A percentile compares a stretch with the other conserved stretches of the same genome.
Evolutionary conservation across 2,329 filamentous ascomycete genomes (phyloP).

Genomic region (Sclerotinia glacialis): DNA sequence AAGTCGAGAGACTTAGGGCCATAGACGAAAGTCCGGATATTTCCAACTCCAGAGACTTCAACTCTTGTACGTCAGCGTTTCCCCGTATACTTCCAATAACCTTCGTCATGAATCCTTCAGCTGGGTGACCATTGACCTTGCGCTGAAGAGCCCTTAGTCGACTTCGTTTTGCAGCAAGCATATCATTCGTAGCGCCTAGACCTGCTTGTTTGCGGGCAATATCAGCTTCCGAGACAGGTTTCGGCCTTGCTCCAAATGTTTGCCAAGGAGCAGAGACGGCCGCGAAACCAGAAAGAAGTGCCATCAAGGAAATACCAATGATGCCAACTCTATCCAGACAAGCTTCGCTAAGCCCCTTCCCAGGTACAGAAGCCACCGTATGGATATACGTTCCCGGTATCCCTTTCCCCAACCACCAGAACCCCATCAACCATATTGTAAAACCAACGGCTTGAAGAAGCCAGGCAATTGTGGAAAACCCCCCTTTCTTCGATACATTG

Average conservation of each 20-base stretch:
- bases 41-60: slow-evolving; percentile 65
- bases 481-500: slow-evolving; percentile 54
- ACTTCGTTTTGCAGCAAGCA: slow-evolving; percentile 73
- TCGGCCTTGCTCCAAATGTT: slow-evolving; percentile 65
- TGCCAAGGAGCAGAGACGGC: slow-evolving; percentile 88
- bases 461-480: slow-evolving; percentile 61
- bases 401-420: slow-evolving; percentile 72
- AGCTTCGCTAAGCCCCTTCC: slow-evolving; percentile 43
- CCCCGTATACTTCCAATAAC: slow-evolving; percentile 70
- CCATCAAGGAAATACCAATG: slow-evolving; percentile 83
- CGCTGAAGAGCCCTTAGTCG: slow-evolving; percentile 68
- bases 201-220: slow-evolving; percentile 75
- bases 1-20: slow-evolving; percentile 66
- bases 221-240: slow-evolving; percentile 69
- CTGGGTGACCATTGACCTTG: slow-evolving; percentile 50
- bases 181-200: slow-evolving; percentile 73
- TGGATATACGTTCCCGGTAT: slow-evolving; percentile 55
- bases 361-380: slow-evolving; percentile 43
- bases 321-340: slow-evolving; percentile 72
- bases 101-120: slow-evolving; percentile 65
- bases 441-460: slow-evolving; percentile 61
- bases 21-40: slow-evolving; percentile 78
- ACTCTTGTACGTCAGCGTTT: slow-evolving; percentile 56
- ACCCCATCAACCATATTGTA: slow-evolving; percentile 64
- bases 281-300: slow-evolving; percentile 81